Evolutionary conservation across 2,329 filamentous ascomycete species (phyloP).

Genomic region (Plectosphaerella cucumerina): DNA sequence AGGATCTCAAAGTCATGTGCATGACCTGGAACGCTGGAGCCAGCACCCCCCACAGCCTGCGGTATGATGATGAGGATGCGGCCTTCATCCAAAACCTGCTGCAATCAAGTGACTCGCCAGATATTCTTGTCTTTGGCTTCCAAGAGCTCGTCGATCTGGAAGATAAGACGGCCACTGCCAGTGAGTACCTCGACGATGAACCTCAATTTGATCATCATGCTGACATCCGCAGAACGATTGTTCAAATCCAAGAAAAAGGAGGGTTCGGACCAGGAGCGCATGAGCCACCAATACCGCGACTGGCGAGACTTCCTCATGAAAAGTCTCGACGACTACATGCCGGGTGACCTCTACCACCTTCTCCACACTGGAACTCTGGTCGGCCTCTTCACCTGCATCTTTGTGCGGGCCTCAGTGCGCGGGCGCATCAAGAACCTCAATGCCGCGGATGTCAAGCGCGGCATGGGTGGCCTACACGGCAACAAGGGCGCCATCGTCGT

Average conservation of each 20-base stretch:
- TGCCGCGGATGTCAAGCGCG: conserved; percentile 84
- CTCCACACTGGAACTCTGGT: conserved; percentile 88
- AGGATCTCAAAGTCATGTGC: conserved; percentile 73
- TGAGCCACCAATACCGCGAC: conserved; percentile 95
- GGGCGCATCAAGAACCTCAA: conserved; percentile 73
- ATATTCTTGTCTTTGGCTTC: conserved; percentile 93
- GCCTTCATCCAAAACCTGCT: conserved; percentile 80
- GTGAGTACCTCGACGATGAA: conserved; percentile 34
- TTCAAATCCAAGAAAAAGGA: conserved; percentile 88
- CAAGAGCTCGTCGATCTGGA: conserved; percentile 98
- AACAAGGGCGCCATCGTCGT: conserved; percentile 94
- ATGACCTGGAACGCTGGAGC: conserved; percentile 98
- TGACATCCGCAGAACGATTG: conserved; percentile 60
- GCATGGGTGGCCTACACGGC: conserved; percentile 90
- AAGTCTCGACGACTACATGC: conserved; percentile 79
- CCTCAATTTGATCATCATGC: neutral
- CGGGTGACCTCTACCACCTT: conserved; percentile 72
- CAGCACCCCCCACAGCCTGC: conserved; percentile 80
- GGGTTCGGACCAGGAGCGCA: conserved; percentile 77
- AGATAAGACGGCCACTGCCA: conserved; percentile 96
- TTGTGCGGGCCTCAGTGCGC: conserved; percentile 78
- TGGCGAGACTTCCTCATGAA: conserved; percentile 89
- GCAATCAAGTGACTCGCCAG: conserved; percentile 70
- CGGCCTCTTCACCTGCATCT: conserved; percentile 92
- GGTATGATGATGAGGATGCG: conserved; percentile 65